Evolutionary conservation across 768 basidiomycete species (phyloP).

Genomic region (Mycena galopus): DNA sequence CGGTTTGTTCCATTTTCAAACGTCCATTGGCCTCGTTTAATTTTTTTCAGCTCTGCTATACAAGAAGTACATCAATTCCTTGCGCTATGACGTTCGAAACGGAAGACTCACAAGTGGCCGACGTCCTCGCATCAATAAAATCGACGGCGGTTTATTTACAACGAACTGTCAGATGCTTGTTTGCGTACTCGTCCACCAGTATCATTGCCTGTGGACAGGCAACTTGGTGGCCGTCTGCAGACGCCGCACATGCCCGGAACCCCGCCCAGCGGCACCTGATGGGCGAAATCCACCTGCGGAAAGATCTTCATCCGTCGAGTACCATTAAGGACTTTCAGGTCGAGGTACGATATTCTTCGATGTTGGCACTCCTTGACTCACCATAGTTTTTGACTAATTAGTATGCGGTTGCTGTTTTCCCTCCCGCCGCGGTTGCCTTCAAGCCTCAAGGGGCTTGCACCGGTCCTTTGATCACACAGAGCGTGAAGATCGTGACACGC

Average conservation of each 20-base stretch:
- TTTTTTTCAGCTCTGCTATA: slow-evolving; percentile 27
- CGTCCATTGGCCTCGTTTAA: background rate
- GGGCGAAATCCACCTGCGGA: slow-evolving; percentile 23
- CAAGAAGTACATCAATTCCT: slow-evolving; percentile 21
- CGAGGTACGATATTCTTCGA: slow-evolving; percentile 17
- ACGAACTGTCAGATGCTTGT: slow-evolving; percentile 15
- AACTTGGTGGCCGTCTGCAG: slow-evolving; percentile 26
- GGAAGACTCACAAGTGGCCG: slow-evolving; percentile 26
- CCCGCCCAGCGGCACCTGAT: slow-evolving; percentile 20
- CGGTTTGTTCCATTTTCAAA: slow-evolving; percentile 13
- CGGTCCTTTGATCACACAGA: slow-evolving; percentile 14
- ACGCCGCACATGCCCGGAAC: background rate
- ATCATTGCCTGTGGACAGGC: slow-evolving; percentile 27
- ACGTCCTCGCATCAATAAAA: slow-evolving; percentile 26
- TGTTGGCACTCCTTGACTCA: background rate
- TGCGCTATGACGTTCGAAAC: slow-evolving; percentile 32
- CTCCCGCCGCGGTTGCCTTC: slow-evolving; percentile 20
- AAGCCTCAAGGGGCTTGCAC: background rate
- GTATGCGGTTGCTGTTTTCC: slow-evolving; percentile 29
- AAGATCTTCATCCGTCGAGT: slow-evolving; percentile 22
- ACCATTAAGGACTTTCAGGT: slow-evolving; percentile 13
- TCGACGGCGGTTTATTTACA: slow-evolving; percentile 23
- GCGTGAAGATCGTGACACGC: slow-evolving; percentile 31
- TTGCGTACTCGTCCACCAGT: background rate
- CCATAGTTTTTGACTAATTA: background rate